phyloP scores from a whole-genome alignment of 2,329 filamentous ascomycete genomes.

The Apiospora koreana region DNA sequence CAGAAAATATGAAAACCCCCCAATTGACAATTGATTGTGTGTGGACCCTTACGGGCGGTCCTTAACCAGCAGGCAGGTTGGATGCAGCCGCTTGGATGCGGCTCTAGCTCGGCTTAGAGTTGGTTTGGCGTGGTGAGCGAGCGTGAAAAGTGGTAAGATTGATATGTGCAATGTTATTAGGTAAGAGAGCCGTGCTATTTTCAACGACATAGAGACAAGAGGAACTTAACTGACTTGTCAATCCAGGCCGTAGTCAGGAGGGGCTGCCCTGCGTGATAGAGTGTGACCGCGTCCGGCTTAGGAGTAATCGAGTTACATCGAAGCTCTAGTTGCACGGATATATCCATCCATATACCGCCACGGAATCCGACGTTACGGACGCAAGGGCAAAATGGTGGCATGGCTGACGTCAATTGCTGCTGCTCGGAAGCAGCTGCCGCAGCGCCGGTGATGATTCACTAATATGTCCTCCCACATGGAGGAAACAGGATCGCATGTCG shows the following conservation, averaged over 20 bases:
- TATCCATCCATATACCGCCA: neutral
- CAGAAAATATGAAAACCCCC: neutral
- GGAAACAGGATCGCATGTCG: neutral
- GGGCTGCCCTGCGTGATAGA: neutral
- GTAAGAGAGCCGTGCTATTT: neutral
- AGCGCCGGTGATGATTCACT: neutral
- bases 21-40: too few relatives aligned
- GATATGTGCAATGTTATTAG: neutral
- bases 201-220: neutral
- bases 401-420: neutral
- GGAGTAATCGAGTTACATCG: neutral
- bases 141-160: neutral
- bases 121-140: neutral
- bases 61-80: neutral
- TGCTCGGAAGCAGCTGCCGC: neutral
- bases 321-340: neutral
- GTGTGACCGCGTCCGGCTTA: too few relatives aligned
- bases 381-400: neutral
- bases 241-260: too few relatives aligned
- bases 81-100: neutral
- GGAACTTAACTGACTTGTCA: too few relatives aligned
- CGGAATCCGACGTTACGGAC: neutral
- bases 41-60: too few relatives aligned
- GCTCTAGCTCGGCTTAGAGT: slow-evolving; percentile 2
- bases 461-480: neutral